Evolutionary conservation across 2,329 filamentous ascomycete genomes (phyloP), one percentile per base, ranked within the genome.

Genomic region (Aspergillus fijiensis): DNA sequence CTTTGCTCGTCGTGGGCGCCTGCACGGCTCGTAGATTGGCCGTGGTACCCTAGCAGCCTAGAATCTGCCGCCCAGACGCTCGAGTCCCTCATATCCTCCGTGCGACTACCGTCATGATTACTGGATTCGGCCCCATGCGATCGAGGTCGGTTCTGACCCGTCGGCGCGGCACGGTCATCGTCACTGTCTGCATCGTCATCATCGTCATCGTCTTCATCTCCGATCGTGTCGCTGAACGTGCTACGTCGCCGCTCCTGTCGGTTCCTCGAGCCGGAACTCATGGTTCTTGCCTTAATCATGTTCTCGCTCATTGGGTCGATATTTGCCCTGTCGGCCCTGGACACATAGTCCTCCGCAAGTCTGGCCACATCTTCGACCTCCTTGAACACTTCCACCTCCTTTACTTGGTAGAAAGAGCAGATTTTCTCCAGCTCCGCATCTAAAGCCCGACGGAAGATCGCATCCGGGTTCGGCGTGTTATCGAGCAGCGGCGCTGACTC

Each of bases 341-440:
- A 82, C 61, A 93, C 83, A 68, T 88, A 91, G 6, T 80, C 80
- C 57, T 86, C 85, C 48, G 91, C 85, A 70, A 98, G 94, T 52
- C 82, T 82, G 58, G 94, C 77, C n/a, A 98, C 80, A 39, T 88
- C 84, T 51, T 89, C 86, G 9, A 94, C 86, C 73, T 97, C 94
- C 55, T 89, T 87, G 61, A 89, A 87, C 14, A 99, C 87, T 74
- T 98, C 94, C 25, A 86, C 82, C 77, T 99, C 93, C 76, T 99
- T 99, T 62, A 91, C 79, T 63, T 88, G 84, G 76, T 95, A 98
- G 76, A 99, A 99, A 0, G 89, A 90, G 70, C 87, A 90, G 62
- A 99, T 92, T 81, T 98, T 98, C 72, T 98, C 93, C 54, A 99
- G 80, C 75, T 99, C 95, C 48, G 89, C 85, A 70, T 96, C 92